A percentile compares a stretch with the other conserved stretches of the same genome.
phyloP scores from a whole-genome alignment of 139 green algal species.

The Chlamydomonas schloesseri region DNA sequence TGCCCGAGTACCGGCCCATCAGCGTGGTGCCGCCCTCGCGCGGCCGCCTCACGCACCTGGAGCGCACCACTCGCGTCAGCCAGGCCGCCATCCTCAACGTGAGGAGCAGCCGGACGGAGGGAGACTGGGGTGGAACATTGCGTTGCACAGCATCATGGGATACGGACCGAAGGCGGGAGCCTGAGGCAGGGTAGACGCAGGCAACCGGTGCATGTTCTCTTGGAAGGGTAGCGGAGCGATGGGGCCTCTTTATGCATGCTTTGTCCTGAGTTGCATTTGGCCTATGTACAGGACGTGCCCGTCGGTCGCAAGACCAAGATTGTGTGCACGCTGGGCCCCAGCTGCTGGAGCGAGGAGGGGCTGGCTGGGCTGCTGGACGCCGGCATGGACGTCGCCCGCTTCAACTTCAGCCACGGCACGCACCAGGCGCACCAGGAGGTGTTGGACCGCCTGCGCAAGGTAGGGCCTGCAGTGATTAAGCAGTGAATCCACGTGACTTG shows the following conservation, averaged over 20 bases:
- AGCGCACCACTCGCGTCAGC: constrained; percentile 46
- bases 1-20: constrained; percentile 55
- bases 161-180: too few relatives aligned
- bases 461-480: neutral
- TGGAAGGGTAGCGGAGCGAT: too few relatives aligned
- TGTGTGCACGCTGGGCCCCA: constrained; percentile 79
- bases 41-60: constrained; percentile 28
- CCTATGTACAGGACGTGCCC: constrained; percentile 18
- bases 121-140: too few relatives aligned
- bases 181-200: too few relatives aligned
- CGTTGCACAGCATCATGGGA: too few relatives aligned
- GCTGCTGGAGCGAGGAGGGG: constrained; percentile 67
- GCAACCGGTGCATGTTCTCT: too few relatives aligned
- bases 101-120: neutral
- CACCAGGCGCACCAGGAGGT: constrained; percentile 77
- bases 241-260: too few relatives aligned
- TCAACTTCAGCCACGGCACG: constrained; percentile 89
- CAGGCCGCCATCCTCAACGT: constrained; percentile 56
- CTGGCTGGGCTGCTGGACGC: constrained; percentile 70
- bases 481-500: too few relatives aligned
- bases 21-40: constrained; percentile 46
- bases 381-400: constrained; percentile 81
- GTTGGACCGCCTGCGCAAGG: constrained; percentile 60
- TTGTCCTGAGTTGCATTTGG: too few relatives aligned
- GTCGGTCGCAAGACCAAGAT: constrained; percentile 83